Base-by-base conservation (phyloP, 495 filamentous ascomycete species). In the Aspergillus baeticus region DNA sequence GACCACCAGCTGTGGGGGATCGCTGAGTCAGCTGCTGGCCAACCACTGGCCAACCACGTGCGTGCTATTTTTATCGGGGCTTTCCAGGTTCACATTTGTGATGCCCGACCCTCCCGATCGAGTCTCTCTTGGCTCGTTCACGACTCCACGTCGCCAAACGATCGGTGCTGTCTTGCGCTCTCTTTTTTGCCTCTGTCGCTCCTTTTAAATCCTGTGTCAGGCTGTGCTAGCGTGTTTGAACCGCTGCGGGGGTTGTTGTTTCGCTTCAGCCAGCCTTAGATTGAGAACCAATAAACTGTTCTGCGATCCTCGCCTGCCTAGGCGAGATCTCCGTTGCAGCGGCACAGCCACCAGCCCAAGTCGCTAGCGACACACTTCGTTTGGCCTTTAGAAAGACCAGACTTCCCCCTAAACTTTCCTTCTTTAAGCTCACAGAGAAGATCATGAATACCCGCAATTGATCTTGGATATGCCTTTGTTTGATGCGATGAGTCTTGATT, bases 341-440 rank as follows among this genome's bases (percentile, higher is more conserved):
- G 42, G 56, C 57, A 63, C 61, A 63, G 61, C 61, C 61, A 63
- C 61, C 57, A 55, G 26, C 54, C 44, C 54, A 37, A 36, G 37
- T 57, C 54, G 29, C 45, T 50, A 50, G 51, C 46, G 21, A 38
- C 13, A 38, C 13, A 43, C 33, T 20, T 29, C 21, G 20, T 26
- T 14, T 38, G 15, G 20, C 43, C 31, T 39, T 48, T 48, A 18
- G 22, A 33, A 15, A 20, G 21, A 26, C 42, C 35, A 20, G 37
- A 21, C 15, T 22, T 51, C 37, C 23, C 45, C 36, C 20, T 33
- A 33, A 23, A 18, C 13, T n/a, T 39, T 22, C 52, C 20, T 23
- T 35, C 42, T 53, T 55, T 46, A 45, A 31, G 35, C 42, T 43
- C 26, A 11, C 51, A 34, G 18, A 21, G 29, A 59, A 48, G 33